These are phyloP conservation scores for Phytophthora ramorum DNA, from an alignment of 352 stramenopile species.

Conservation along the genomic window DNA sequence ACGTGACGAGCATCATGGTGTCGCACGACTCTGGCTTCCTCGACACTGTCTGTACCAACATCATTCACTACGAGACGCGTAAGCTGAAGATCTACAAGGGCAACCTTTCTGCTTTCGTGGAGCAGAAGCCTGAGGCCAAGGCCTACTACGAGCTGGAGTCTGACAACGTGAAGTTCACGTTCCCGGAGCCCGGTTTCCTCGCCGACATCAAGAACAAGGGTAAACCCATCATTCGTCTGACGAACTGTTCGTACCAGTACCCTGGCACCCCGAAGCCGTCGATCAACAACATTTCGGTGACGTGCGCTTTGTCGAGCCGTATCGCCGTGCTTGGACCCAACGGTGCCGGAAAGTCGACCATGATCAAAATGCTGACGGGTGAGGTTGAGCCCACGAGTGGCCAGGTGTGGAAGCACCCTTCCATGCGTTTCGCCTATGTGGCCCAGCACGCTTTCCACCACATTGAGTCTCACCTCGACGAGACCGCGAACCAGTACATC, in stretches of 20 bases:
- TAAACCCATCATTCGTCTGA: conserved; percentile 91
- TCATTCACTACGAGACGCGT: conserved; percentile 97
- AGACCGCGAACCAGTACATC: conserved; percentile 97
- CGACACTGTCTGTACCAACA: conserved; percentile 98
- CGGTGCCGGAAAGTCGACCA: conserved; percentile 95
- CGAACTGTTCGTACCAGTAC: conserved; percentile 88
- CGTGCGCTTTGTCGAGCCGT: conserved; percentile 80
- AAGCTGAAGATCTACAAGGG: conserved; percentile 92
- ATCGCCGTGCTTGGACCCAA: conserved; percentile 90
- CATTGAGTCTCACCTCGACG: conserved; percentile 97
- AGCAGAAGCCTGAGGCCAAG: conserved; percentile 90
- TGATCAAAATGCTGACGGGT: conserved; percentile 95
- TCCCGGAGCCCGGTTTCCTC: conserved; percentile 89
- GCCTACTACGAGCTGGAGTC: conserved; percentile 90
- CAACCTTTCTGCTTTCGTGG: conserved; percentile 86
- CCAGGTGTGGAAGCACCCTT: conserved; percentile 86
- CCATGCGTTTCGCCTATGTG: conserved; percentile 96
- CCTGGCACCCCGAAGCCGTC: conserved; percentile 78
- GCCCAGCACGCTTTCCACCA: conserved; percentile 98
- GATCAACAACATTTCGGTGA: conserved; percentile 87
- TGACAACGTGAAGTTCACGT: conserved; percentile 87
- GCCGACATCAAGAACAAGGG: conserved; percentile 92
- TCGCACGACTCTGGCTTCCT: conserved; percentile 98
- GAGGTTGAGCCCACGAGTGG: conserved; percentile 80
- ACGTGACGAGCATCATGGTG: conserved; percentile 95